phyloP scores from a whole-genome alignment of 2,329 filamentous ascomycete species.

The Ceratocystis destructans region DNA sequence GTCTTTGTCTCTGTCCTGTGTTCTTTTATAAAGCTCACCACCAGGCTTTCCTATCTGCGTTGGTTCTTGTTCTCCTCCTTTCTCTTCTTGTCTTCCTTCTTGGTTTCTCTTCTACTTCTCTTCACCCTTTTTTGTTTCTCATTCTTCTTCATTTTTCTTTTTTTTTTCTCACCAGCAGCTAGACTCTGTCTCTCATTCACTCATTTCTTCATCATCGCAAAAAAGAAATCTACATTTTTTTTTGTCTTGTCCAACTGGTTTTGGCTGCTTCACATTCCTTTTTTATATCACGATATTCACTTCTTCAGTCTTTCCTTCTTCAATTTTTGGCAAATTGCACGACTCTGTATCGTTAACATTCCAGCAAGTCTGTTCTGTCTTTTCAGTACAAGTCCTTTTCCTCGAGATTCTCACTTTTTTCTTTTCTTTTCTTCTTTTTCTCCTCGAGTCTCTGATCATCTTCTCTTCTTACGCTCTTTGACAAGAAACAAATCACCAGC shows the following conservation, averaged over 20 bases:
- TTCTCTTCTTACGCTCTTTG: conserved; percentile 7
- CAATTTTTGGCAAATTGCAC: background rate
- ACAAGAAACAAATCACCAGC: background rate
- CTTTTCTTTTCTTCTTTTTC: background rate
- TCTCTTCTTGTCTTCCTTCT: background rate
- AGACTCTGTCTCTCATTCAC: conserved; percentile 20
- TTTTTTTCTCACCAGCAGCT: conserved; percentile 15
- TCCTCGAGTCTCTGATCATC: background rate
- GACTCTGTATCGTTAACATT: background rate
- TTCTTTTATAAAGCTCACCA: background rate
- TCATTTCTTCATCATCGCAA: conserved; percentile 8
- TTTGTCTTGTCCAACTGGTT: conserved; percentile 22
- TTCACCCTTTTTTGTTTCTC: conserved; percentile 22
- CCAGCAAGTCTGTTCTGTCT: conserved; percentile 1
- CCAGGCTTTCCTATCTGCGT: background rate
- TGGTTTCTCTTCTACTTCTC: conserved; percentile 2
- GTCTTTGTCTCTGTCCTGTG: background rate
- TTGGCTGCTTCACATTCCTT: conserved; percentile 19
- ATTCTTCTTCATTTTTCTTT: conserved; percentile 36
- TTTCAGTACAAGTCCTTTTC: conserved; percentile 1
- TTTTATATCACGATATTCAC: conserved; percentile 8
- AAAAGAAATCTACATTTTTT: background rate
- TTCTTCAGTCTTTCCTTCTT: background rate
- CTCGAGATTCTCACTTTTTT: background rate
- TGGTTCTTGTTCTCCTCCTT: conserved; percentile 5